Base-by-base conservation (phyloP, 106 monocot species). In the Narthecium ossifragum region DNA sequence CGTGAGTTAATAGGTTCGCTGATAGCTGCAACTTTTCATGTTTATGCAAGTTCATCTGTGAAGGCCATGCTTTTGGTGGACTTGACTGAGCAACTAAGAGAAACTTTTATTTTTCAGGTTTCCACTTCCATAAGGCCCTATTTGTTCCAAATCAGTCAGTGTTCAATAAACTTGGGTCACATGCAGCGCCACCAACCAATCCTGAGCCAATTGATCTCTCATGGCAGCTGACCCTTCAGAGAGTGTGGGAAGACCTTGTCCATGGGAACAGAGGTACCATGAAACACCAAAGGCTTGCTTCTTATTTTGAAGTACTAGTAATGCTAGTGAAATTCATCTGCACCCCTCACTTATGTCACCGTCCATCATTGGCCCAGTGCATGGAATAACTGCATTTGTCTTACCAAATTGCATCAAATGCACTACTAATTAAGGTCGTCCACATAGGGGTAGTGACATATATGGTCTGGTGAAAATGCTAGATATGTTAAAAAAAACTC, bases 61-160 rank as follows among this genome's bases (percentile, higher is more conserved):
- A n/a, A n/a, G n/a, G n/a, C n/a, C n/a, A n/a, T n/a, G n/a, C n/a
- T n/a, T n/a, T n/a, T n/a, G n/a, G n/a, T n/a, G n/a, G n/a, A n/a
- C n/a, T n/a, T 24, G 24, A 23, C 21, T 23, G 10, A 11, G 14
- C 14, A 17, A 43, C 36, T 6, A 37, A 37, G 5, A 6, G 11
- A 6, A 37, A 37, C 18, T 17, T 17, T 13, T 73, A 3, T 57
- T 24, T 69, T 66, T 67, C 78, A 96, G 96, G 90, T 3, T 57
- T 96, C 29, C 64, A 77, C 34, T 96, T 96, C 61, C 61, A 84
- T 9, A 90, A 79, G 46, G 96, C 86, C 15, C 48, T 96, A 45
- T 90, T 96, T 70, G 96, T 90, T 32, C 96, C 96, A 68, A 96
- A 81, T 39, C 83, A 78, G 21, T 90, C 90, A 54, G 60, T 74